Conservation (phyloP, 2,329 filamentous ascomycete species). For the Xylariaceae sp. region DNA sequence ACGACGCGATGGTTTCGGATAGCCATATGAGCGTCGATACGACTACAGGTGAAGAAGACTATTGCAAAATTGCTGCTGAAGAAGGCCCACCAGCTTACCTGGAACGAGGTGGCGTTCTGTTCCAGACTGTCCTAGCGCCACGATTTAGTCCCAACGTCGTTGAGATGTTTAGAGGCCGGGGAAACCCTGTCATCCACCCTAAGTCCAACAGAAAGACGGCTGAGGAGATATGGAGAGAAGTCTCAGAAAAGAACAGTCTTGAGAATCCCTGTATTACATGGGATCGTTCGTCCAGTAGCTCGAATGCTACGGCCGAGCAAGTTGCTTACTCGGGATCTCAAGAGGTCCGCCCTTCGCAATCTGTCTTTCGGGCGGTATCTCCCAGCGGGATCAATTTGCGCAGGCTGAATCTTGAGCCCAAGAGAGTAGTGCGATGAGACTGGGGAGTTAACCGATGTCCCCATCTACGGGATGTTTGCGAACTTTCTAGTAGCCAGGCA, state of each 20-base stretch:
- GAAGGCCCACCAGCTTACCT: constrained; percentile 1
- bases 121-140: constrained; percentile 14
- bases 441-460: background rate
- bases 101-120: constrained; percentile 5
- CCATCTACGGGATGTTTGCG: background rate
- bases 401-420: too few species aligned
- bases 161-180: constrained; percentile 22
- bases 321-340: background rate
- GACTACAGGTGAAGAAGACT: background rate
- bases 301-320: background rate
- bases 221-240: constrained; percentile 18
- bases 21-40: constrained; percentile 2
- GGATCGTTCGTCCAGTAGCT: background rate
- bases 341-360: background rate
- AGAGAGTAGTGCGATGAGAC: background rate
- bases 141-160: constrained; percentile 22
- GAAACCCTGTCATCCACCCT: constrained; percentile 26
- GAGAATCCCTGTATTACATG: background rate
- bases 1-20: background rate
- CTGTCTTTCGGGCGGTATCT: too few species aligned
- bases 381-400: too few species aligned
- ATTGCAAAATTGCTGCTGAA: background rate
- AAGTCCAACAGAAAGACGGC: constrained; percentile 24
- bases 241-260: background rate
- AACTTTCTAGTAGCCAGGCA: background rate